Percentiles rank a stretch among this genome's conserved stretches.
These are phyloP conservation scores for Cystoderma amianthinum DNA, from an alignment of 768 basidiomycete genomes.

Conservation along the genomic window DNA sequence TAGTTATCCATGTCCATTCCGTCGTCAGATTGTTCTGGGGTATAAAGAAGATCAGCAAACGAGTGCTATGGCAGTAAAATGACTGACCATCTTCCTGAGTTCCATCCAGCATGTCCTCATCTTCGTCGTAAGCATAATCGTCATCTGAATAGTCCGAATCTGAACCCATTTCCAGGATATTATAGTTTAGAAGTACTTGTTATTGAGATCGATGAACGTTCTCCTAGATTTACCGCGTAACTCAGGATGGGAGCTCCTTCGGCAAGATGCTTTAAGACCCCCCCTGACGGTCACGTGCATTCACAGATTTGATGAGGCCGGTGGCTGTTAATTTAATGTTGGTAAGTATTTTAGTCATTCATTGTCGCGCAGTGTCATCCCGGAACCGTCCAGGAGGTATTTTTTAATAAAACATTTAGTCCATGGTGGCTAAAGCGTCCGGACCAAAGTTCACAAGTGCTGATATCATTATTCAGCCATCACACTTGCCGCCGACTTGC, in stretches of 20 bases:
- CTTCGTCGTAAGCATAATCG: constrained; percentile 59
- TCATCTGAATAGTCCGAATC: constrained; percentile 71
- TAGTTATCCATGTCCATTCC: constrained; percentile 68
- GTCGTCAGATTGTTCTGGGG: constrained; percentile 31
- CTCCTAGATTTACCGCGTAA: constrained; percentile 2
- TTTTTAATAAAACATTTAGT: too few species aligned
- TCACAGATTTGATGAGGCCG: too few species aligned
- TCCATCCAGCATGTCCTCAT: constrained; percentile 67
- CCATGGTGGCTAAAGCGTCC: too few species aligned
- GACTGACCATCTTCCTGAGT: constrained; percentile 45
- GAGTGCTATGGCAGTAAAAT: background rate
- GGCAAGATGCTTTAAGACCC: background rate
- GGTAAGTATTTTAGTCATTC: too few species aligned
- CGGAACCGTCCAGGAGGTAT: too few species aligned
- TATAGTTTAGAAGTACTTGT: constrained; percentile 4
- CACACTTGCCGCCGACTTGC: too few species aligned
- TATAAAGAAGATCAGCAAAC: constrained; percentile 5
- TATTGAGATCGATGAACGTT: constrained; percentile 16
- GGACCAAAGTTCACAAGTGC: too few species aligned
- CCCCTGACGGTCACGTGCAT: background rate
- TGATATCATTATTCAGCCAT: too few species aligned
- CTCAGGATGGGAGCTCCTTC: background rate
- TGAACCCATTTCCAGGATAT: constrained; percentile 32
- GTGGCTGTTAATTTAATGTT: too few species aligned
- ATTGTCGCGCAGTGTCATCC: too few species aligned